A percentile compares a stretch with the other conserved stretches of the same genome.
Conservation (phyloP, 176 grass and related monocot genomes). For the Oryza glaberrima region DNA sequence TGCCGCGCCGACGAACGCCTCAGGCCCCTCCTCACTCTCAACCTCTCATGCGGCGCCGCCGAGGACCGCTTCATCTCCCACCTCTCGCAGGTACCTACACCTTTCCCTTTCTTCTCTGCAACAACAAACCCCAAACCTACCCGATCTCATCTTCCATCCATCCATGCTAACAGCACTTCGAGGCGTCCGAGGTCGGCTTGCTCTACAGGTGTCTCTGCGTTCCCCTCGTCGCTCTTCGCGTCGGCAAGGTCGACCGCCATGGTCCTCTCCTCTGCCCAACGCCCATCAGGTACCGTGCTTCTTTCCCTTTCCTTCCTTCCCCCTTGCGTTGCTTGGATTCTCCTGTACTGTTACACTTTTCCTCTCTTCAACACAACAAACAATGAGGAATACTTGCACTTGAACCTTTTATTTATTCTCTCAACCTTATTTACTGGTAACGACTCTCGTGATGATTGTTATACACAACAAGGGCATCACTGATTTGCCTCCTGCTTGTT, state of each 20-base stretch:
- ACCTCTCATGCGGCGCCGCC: conserved; percentile 57
- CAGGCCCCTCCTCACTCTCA: conserved; percentile 61
- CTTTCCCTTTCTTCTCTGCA: background rate
- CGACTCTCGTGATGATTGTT: no score
- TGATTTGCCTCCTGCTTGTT: background rate
- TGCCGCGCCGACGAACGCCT: conserved; percentile 89
- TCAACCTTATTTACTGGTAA: no score
- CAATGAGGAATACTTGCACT: no score
- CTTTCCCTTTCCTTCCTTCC: background rate
- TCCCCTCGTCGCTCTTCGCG: conserved; percentile 86
- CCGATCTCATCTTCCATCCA: background rate
- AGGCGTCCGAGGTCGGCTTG: conserved; percentile 74
- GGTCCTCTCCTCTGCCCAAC: conserved; percentile 76
- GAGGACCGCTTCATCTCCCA: conserved; percentile 80
- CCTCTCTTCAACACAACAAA: background rate
- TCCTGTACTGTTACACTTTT: no score
- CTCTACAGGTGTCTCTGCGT: conserved; percentile 83
- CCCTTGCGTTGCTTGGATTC: no score
- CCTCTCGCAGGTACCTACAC: conserved; percentile 61
- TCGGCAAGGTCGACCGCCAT: conserved; percentile 69
- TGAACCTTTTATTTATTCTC: no score
- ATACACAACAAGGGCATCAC: background rate
- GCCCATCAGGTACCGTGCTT: conserved; percentile 51
- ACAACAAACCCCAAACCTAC: no score
- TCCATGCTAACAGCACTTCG: conserved; percentile 64